phyloP scores from a whole-genome alignment of 2,329 filamentous ascomycete genomes.

The Sarocladiaceae sp. region DNA sequence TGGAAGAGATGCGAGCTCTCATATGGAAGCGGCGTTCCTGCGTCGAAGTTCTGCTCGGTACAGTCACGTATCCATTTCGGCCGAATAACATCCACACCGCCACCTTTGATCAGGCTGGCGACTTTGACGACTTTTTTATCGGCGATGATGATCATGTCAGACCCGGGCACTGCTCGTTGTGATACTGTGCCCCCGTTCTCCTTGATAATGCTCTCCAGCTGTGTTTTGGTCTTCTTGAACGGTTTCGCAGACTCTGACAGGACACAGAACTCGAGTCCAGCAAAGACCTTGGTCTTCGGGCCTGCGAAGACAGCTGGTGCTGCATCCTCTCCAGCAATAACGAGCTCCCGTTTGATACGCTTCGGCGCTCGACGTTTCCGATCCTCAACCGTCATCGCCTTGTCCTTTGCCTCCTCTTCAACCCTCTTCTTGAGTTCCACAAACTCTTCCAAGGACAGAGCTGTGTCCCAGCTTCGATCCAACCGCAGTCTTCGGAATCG shows the following conservation, averaged over 20 bases:
- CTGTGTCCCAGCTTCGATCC: conserved; percentile 82
- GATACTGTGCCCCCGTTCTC: conserved; percentile 75
- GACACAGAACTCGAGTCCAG: conserved; percentile 75
- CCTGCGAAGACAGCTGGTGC: conserved; percentile 42
- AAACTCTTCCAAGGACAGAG: conserved; percentile 76
- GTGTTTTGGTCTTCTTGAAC: conserved; percentile 68
- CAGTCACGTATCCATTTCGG: conserved; percentile 84
- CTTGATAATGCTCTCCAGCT: conserved; percentile 79
- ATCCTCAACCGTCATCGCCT: conserved; percentile 74
- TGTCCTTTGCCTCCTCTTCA: conserved; percentile 67
- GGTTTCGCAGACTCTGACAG: conserved; percentile 71
- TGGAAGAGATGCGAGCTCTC: conserved; percentile 68
- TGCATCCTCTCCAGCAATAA: conserved; percentile 65
- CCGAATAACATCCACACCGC: conserved; percentile 67
- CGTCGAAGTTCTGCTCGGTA: conserved; percentile 49
- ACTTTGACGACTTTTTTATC: conserved; percentile 81
- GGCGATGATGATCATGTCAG: conserved; percentile 67
- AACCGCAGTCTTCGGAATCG: conserved; percentile 76
- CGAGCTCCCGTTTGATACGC: conserved; percentile 63
- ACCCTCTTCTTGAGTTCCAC: conserved; percentile 63
- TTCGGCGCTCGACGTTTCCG: conserved; percentile 50
- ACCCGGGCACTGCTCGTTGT: conserved; percentile 62
- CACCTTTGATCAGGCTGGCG: conserved; percentile 72
- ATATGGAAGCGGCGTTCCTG: conserved; percentile 59
- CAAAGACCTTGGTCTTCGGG: conserved; percentile 62